These are phyloP conservation scores for Canavalia gladiata DNA, from an alignment of 306 rosid genomes.

Conservation along the genomic window DNA sequence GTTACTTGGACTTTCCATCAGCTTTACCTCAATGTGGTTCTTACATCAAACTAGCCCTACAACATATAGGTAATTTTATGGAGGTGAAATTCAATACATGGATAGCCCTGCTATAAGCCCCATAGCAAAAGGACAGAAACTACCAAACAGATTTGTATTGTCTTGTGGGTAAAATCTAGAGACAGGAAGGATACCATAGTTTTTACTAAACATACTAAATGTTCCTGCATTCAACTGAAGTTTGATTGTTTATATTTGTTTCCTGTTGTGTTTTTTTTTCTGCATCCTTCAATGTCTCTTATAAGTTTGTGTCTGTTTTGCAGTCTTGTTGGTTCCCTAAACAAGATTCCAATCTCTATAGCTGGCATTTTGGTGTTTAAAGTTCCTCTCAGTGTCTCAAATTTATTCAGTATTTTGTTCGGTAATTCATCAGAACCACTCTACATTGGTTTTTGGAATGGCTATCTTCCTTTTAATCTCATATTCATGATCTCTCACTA, in stretches of 20 bases:
- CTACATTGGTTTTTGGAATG: neutral
- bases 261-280: conserved; percentile 6
- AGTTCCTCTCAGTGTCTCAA: conserved; percentile 75
- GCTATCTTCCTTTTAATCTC: conserved; percentile 27
- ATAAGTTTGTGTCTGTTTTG: conserved; percentile 35
- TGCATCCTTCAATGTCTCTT: neutral
- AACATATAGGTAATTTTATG: conserved; percentile 71
- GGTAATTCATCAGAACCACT: conserved; percentile 61
- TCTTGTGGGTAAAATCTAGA: neutral
- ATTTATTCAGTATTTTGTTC: conserved; percentile 80
- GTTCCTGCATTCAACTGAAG: neutral
- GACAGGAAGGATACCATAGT: neutral
- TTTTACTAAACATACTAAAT: neutral
- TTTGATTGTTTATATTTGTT: neutral
- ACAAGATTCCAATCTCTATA: conserved; percentile 89
- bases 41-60: conserved; percentile 92
- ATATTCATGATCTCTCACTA: neutral
- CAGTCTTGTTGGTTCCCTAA: conserved; percentile 93
- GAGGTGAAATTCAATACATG: conserved; percentile 17
- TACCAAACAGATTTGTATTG: neutral
- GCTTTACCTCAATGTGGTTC: conserved; percentile 98
- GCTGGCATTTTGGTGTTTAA: conserved; percentile 83
- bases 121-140: neutral
- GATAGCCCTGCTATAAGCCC: neutral
- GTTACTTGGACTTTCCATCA: conserved; percentile 85